Evolutionary conservation across 139 green algal genomes (phyloP), one percentile per base, ranked within the genome.

Genomic region (Tetraselmis chui): DNA sequence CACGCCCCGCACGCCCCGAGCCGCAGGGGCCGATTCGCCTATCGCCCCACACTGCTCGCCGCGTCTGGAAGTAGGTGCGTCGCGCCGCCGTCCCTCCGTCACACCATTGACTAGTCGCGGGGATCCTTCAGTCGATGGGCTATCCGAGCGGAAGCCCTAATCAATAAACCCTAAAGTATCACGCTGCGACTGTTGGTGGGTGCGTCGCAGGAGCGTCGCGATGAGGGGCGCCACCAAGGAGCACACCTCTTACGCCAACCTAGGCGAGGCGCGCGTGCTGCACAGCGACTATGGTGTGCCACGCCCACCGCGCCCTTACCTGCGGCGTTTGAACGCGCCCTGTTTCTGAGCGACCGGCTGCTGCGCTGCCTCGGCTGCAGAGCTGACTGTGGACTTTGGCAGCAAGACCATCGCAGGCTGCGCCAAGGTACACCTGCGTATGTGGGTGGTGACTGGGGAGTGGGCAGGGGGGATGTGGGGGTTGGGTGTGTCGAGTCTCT

Each of bases 331-430:
- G 45, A 22, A 58, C 2, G 59, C 27, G 23, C 29, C 24, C 59
- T 22, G 30, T 59, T 24, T 26, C 59, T 0, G 28, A 30, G 11
- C 27, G 29, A 27, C 76, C 26, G 11, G 23, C 76, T 24, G 26
- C 28, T 11, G 1, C 1, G 75, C 45, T 76, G 29, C 2, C 80
- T 76, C 59, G 74, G 45, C 5, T 84, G 24, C 75, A 84, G 85
- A 92, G 23, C 75, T 89, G 31, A 75, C 79, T 30, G 87, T 92
- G 1, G 77, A 90, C 25, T 92, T 92, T 79, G 67, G 80, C 24
- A 83, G 27, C 2, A 82, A 84, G 28, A 83, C 82, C 30, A 75
- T 90, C 28, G 80, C 30, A 1, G 87, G 84, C 23, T 30, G 28
- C 27, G 83, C 78, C 29, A 76, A 85, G 84, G 79, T 87, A 31